phyloP scores from a whole-genome alignment of 257 asterid species.

The Scutellaria minor region DNA sequence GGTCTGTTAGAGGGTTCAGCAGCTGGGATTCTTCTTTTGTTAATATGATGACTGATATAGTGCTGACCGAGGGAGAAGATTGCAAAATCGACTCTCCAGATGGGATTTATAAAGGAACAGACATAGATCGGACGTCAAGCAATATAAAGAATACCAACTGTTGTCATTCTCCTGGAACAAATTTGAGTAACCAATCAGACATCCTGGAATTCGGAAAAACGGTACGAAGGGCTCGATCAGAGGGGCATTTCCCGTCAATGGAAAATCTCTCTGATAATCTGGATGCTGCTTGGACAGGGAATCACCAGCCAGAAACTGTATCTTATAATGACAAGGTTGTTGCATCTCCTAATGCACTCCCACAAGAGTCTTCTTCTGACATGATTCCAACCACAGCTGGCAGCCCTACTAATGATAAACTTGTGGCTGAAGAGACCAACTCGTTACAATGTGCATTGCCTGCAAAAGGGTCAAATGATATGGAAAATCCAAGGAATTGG shows the following conservation, averaged over 20 bases:
- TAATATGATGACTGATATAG: constrained; percentile 50
- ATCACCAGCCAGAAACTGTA: constrained; percentile 41
- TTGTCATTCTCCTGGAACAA: constrained; percentile 41
- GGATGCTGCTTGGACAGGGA: constrained; percentile 67
- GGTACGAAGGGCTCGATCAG: constrained; percentile 67
- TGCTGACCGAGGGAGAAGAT: constrained; percentile 42
- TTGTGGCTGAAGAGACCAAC: constrained; percentile 33
- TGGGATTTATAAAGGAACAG: constrained; percentile 44
- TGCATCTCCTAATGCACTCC: constrained; percentile 36
- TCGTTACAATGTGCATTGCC: constrained; percentile 39
- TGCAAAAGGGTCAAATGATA: constrained; percentile 40
- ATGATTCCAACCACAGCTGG: constrained; percentile 32
- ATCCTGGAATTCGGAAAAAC: constrained; percentile 42
- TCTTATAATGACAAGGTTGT: constrained; percentile 33
- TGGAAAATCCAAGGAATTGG: constrained; percentile 57
- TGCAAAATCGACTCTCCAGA: constrained; percentile 41
- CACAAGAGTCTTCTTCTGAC: constrained; percentile 40
- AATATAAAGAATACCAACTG: constrained; percentile 35
- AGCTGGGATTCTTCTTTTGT: constrained; percentile 68
- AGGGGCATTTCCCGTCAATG: constrained; percentile 53
- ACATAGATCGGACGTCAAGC: constrained; percentile 41
- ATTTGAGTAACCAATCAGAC: constrained; percentile 41
- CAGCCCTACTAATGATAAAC: constrained; percentile 35
- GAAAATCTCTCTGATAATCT: constrained; percentile 61
- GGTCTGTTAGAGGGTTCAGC: constrained; percentile 60